Evolutionary conservation across 2,329 filamentous ascomycete genomes (phyloP).

Genomic region (Hymenoscyphus fructigenus): DNA sequence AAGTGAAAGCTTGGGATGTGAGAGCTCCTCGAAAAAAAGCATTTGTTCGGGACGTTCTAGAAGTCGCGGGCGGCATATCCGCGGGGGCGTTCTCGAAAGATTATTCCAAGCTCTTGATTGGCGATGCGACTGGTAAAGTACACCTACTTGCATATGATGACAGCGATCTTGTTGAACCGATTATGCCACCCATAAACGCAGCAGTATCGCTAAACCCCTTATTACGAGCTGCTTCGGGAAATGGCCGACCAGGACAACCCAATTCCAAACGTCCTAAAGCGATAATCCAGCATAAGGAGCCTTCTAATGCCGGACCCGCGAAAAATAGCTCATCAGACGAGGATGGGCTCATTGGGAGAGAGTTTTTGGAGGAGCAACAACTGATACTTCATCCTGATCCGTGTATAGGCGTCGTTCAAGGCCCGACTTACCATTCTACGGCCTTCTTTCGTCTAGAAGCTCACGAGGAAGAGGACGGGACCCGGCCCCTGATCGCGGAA

Average conservation of each 20-base stretch:
- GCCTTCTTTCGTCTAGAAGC: slow-evolving; percentile 49
- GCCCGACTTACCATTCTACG: slow-evolving; percentile 48
- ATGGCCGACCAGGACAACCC: not conserved
- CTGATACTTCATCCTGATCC: slow-evolving; percentile 46
- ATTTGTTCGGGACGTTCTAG: slow-evolving; percentile 53
- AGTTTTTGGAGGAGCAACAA: slow-evolving; percentile 42
- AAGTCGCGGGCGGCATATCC: slow-evolving; percentile 56
- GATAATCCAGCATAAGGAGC: slow-evolving; percentile 6
- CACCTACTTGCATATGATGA: slow-evolving; percentile 54
- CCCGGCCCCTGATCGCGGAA: slow-evolving; percentile 45
- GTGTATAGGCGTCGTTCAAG: slow-evolving; percentile 56
- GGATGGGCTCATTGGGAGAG: slow-evolving; percentile 27
- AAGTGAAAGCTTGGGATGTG: slow-evolving; percentile 63
- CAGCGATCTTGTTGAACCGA: slow-evolving; percentile 32
- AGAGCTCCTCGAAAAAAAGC: slow-evolving; percentile 43
- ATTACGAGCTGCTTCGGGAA: not conserved
- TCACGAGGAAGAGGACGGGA: slow-evolving; percentile 47
- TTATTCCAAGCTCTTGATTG: slow-evolving; percentile 53
- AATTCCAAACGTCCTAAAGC: not conserved
- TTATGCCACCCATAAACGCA: not conserved
- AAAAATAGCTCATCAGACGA: not conserved
- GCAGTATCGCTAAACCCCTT: not conserved
- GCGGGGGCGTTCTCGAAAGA: slow-evolving; percentile 59
- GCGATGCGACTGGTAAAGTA: slow-evolving; percentile 61
- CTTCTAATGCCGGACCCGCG: not conserved